Base-by-base conservation (phyloP, 2,329 filamentous ascomycete genomes). In the Sporothrix variecibatus region DNA sequence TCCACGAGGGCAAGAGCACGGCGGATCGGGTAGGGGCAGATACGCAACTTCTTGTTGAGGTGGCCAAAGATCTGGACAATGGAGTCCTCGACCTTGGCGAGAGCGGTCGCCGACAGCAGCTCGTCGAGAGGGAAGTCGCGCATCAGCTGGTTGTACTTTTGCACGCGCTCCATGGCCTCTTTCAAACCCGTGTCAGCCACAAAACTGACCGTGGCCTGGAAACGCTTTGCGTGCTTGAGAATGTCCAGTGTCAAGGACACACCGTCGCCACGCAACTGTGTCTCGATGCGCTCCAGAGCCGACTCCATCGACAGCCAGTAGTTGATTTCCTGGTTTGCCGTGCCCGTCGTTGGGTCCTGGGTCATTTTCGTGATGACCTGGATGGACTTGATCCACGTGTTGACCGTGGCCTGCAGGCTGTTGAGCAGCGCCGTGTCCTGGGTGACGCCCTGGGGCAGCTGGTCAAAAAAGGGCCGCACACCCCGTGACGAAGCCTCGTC, bases 71-170 rank as follows among this genome's bases (percentile, higher is more conserved):
- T 97, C 79, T 95, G 89, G 62, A 92, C 89, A 76, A 99, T 89
- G 7, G 96, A 93, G 79, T 98, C 95, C 79, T 96, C 91, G 2
- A 97, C 91, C 83, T 97, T 98, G 79, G 91, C 86, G 62, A 99
- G 84, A 0, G 95, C 95, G 0, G 95, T 97, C 0, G 96, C 95
- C 20, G 96, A 97, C 23, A 98, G 88, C 38, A 99, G 85, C 82
- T 99, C 96, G 80, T 98, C 95, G 46, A 99, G 87, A 0, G 96
- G 96, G 77, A 99, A 98, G 81, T 99, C 97, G 76, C 96, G 92
- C 94, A 99, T 98, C 31, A 99, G 89, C 84, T 97, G 94, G 81
- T 99, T 99, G 86, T 98, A 99, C 83, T 98, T 98, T 82, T 97
- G 94, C 65, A 99, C 97, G 81, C 93, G 93, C 76, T 99, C 96